A percentile compares a stretch with the other conserved stretches of the same genome.
Evolutionary conservation across 2,329 filamentous ascomycete species (phyloP).

Genomic region (Aureobasidium namibiae): DNA sequence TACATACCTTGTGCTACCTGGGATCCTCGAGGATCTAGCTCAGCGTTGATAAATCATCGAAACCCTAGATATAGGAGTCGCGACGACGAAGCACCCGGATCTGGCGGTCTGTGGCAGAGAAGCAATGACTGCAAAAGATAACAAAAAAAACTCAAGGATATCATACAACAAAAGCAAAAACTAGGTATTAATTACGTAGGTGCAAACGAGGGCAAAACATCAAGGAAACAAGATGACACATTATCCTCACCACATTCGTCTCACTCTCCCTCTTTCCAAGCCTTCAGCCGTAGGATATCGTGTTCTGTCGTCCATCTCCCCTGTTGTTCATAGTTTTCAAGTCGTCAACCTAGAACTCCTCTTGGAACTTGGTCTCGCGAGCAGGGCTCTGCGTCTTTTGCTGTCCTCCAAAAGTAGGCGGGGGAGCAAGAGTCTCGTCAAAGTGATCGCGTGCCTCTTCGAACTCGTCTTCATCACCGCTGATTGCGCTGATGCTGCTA

Average conservation of each 20-base stretch:
- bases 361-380: constrained; percentile 51
- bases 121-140: neutral
- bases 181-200: constrained; percentile 2
- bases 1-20: no score
- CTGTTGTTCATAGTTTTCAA: neutral
- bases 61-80: no score
- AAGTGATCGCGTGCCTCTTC: constrained; percentile 46
- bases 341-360: constrained; percentile 33
- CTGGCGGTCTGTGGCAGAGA: neutral
- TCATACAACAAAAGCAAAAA: neutral
- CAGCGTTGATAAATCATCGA: no score
- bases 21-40: no score
- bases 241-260: neutral
- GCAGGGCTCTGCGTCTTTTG: constrained; percentile 42
- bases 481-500: constrained; percentile 19
- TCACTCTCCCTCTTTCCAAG: neutral
- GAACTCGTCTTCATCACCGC: constrained; percentile 37
- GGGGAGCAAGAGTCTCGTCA: constrained; percentile 38
- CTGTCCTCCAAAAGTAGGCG: constrained; percentile 30
- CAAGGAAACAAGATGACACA: neutral
- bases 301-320: neutral
- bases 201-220: neutral
- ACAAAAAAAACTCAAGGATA: neutral
- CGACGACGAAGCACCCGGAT: no score
- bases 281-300: neutral